Evolutionary conservation across 208 protist genomes (phyloP).

Genomic region (Blastocrithidia nonstop): DNA sequence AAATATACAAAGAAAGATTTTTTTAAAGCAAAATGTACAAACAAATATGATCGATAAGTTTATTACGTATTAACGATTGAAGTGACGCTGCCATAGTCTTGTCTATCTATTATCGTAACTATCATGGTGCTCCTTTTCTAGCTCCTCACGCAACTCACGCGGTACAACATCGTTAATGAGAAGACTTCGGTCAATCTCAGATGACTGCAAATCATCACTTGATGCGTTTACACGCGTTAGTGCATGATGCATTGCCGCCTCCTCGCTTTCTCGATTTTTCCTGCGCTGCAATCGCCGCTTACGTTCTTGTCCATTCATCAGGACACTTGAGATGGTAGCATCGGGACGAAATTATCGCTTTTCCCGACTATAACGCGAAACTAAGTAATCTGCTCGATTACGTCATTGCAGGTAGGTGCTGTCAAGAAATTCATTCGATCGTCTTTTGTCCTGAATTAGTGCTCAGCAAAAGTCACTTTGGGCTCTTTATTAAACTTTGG

Average conservation of each 20-base stretch:
- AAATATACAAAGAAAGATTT: too few relatives aligned
- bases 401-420: constrained; percentile 80
- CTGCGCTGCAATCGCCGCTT: constrained; percentile 72
- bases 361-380: constrained; percentile 71
- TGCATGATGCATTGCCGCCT: too few relatives aligned
- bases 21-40: too few relatives aligned
- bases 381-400: constrained; percentile 76
- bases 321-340: constrained; percentile 62
- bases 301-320: constrained; percentile 71
- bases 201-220: constrained; percentile 60
- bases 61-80: too few relatives aligned
- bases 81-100: too few relatives aligned
- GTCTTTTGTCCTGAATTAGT: constrained; percentile 45
- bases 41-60: too few relatives aligned
- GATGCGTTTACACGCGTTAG: too few relatives aligned
- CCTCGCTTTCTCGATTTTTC: constrained; percentile 14
- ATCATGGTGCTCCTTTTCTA: too few relatives aligned
- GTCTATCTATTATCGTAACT: too few relatives aligned
- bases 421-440: constrained; percentile 67
- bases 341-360: constrained; percentile 77
- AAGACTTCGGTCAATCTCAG: constrained; percentile 28
- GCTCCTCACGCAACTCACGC: constrained; percentile 64
- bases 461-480: constrained; percentile 75
- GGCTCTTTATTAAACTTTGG: constrained; percentile 22
- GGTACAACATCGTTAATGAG: constrained; percentile 43